Conservation (phyloP, 2,329 filamentous ascomycete species). For the Tolypocladium pustulatum region DNA sequence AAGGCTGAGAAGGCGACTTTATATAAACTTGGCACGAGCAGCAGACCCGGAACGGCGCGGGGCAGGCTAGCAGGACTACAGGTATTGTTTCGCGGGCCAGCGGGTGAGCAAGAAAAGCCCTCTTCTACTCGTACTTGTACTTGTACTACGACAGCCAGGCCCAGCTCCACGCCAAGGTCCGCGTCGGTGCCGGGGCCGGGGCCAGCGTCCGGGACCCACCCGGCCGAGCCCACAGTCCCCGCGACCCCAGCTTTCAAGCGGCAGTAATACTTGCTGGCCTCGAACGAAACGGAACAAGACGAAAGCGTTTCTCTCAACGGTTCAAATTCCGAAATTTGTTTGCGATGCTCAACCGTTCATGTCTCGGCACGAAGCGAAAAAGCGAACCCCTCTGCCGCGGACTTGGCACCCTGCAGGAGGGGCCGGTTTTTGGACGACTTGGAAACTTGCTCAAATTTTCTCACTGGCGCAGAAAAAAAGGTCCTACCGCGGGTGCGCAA, state of each 20-base stretch:
- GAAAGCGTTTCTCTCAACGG: not conserved
- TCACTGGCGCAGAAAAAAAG: not conserved
- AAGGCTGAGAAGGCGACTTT: not conserved
- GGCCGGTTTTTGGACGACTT: not conserved
- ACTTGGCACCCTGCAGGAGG: not conserved
- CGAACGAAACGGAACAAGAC: not conserved
- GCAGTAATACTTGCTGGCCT: not conserved
- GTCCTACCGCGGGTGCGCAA: not conserved
- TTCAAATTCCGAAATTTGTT: not conserved
- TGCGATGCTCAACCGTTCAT: not conserved
- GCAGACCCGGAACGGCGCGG: not conserved
- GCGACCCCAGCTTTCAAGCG: not conserved
- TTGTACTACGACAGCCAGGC: not conserved
- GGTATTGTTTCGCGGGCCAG: not conserved
- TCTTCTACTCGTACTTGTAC: not conserved
- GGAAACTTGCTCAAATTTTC: constrained; percentile 4
- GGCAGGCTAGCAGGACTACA: not conserved
- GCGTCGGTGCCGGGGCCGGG: not conserved
- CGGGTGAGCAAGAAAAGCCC: not conserved
- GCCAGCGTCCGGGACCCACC: not conserved
- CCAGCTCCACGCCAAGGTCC: not conserved
- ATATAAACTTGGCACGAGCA: not conserved
- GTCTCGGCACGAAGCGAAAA: not conserved
- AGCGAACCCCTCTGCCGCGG: not conserved
- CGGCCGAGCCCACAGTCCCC: not conserved